Evolutionary conservation across 73 alveolate genomes (phyloP).

Genomic region (Paramecium primaurelia): DNA sequence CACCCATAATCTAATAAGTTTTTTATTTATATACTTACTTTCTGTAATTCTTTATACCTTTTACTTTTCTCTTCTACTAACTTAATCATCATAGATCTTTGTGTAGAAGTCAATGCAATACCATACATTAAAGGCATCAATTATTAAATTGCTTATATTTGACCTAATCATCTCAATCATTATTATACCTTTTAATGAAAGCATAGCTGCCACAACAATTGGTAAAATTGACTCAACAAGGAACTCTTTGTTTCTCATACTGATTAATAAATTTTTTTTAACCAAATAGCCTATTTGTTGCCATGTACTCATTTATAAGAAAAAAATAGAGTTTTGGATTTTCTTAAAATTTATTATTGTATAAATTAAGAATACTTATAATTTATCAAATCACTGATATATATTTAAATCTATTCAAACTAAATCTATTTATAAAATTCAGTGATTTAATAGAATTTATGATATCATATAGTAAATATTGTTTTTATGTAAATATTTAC

Average conservation of each 20-base stretch:
- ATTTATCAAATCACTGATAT: too few relatives aligned
- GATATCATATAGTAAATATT: too few relatives aligned
- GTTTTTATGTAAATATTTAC: neutral
- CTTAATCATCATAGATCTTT: constrained; percentile 41
- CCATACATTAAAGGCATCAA: constrained; percentile 33
- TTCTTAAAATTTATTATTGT: neutral
- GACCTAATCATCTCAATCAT: neutral
- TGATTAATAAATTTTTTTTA: constrained; percentile 11
- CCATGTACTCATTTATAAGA: neutral
- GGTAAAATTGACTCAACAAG: neutral
- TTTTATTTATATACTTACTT: neutral
- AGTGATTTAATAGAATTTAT: neutral
- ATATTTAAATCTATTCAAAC: neutral
- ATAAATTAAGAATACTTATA: too few relatives aligned
- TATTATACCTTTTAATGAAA: neutral
- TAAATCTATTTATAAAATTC: too few relatives aligned
- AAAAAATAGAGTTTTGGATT: neutral
- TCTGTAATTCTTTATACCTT: constrained; percentile 54
- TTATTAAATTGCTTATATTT: neutral
- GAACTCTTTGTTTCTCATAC: neutral
- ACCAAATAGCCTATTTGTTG: neutral
- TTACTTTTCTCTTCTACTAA: constrained; percentile 57
- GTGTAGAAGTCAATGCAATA: neutral
- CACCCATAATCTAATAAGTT: constrained; percentile 3
- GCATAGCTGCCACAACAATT: constrained; percentile 11